phyloP scores from a whole-genome alignment of 768 basidiomycete genomes.

The Suillus luteus region DNA sequence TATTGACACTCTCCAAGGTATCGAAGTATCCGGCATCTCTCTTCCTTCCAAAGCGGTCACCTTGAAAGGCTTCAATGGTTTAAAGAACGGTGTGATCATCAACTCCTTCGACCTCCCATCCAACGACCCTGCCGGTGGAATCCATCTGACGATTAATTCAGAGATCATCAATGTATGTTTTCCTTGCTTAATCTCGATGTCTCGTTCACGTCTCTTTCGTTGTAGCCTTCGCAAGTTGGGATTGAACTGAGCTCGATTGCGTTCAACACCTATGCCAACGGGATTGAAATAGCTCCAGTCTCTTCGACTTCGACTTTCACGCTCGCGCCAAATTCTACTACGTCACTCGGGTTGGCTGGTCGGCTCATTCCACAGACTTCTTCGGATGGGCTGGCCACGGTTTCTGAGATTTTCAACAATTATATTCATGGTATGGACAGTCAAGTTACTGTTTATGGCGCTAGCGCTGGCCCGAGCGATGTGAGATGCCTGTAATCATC shows the following conservation, averaged over 20 bases:
- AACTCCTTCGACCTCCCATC: constrained; percentile 68
- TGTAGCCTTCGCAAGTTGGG: constrained; percentile 74
- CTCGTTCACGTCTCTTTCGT: constrained; percentile 14
- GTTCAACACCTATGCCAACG: constrained; percentile 58
- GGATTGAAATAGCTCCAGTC: constrained; percentile 61
- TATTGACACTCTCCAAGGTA: constrained; percentile 39
- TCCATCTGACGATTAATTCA: constrained; percentile 65
- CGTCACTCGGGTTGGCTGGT: constrained; percentile 56
- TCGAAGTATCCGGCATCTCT: constrained; percentile 56
- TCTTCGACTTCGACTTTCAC: constrained; percentile 49
- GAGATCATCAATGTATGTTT: constrained; percentile 57
- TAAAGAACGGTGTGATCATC: constrained; percentile 63
- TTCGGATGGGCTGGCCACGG: constrained; percentile 51
- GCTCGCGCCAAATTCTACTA: constrained; percentile 54
- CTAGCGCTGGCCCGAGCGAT: constrained; percentile 55
- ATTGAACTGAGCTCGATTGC: constrained; percentile 60
- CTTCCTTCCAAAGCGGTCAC: constrained; percentile 59
- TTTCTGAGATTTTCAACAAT: constrained; percentile 70
- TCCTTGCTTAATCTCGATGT: not conserved
- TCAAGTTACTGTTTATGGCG: constrained; percentile 57
- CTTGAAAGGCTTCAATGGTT: constrained; percentile 69
- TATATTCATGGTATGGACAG: constrained; percentile 71
- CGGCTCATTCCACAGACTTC: constrained; percentile 64
- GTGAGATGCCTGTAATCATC: constrained; percentile 36
- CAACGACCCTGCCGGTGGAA: constrained; percentile 71